Base-by-base conservation (phyloP, 192 early-diverging fungal genomes). In the Coemansia sp. region DNA sequence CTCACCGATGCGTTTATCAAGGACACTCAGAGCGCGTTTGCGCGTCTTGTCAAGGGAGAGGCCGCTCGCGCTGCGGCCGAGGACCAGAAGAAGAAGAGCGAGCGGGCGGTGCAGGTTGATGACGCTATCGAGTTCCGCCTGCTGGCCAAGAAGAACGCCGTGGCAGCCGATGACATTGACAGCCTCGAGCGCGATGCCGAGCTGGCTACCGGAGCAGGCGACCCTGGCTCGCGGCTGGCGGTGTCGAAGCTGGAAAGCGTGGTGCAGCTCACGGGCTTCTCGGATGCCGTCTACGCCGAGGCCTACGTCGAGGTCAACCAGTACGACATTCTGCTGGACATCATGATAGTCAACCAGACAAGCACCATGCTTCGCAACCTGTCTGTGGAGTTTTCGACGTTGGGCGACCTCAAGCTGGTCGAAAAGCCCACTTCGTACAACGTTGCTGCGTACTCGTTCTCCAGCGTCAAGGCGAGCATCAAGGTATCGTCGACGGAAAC, bases 401-500 rank as follows among this genome's bases (percentile, higher is more conserved):
- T 98, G 61, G 97, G 97, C 57, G 95, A 98, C 67, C 84, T 99
- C 60, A 98, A 98, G 77, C 84, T 99, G 61, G 95, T 99, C 20
- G 97, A 99, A 67, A 85, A 91, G 42, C 97, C 97, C 30, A 78
- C 86, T 23, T 84, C 92, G 32, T 89, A 95, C 72, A 99, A 85
- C 51, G 74, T 93, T 13, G 92, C 86, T 20, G 93, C 95, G 22
- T 95, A 89, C 68, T 90, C 91, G 28, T 98, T 98, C 89, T 91
- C 92, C 55, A 89, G 85, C 42, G 84, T 98, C 75, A 97, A 97
- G 82, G 95, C 95, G 20, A 92, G 92, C 82, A 95, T 99, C 78
- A 99, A 99, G 86, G 91, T 97, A 16, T 98, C 95, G 8, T 98
- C 95, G 27, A 99, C 95, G 0, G 95, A 99, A 73, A 97, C 94